These are phyloP conservation scores for Kalmanozyma brasiliensis DNA, from an alignment of 1,284 basidiomycete species.

Conservation along the genomic window DNA sequence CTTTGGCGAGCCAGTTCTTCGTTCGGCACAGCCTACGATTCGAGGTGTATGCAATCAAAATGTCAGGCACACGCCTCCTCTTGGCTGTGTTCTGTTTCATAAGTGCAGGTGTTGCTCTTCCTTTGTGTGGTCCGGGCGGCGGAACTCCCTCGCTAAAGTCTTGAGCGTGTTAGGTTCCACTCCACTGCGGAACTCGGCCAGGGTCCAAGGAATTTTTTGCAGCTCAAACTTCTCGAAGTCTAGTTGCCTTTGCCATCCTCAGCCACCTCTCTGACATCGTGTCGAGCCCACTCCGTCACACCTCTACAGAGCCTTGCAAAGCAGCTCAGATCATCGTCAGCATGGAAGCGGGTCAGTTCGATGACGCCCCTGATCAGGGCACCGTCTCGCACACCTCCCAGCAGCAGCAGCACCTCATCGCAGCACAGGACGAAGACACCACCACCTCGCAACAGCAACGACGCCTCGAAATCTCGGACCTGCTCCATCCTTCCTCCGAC, in stretches of 20 bases:
- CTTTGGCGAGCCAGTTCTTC: background rate
- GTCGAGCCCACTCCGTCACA: too few species aligned
- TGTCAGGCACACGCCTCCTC: conserved; percentile 10
- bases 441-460: conserved; percentile 23
- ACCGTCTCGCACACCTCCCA: background rate
- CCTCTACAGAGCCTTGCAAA: background rate
- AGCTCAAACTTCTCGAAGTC: conserved; percentile 9
- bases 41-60: conserved; percentile 1
- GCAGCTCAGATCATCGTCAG: background rate
- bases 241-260: background rate
- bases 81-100: too few species aligned
- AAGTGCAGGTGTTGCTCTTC: conserved; percentile 12
- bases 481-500: conserved; percentile 35
- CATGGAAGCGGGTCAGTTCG: conserved; percentile 46
- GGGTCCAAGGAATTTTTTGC: conserved; percentile 22
- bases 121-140: conserved; percentile 11
- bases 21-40: conserved; percentile 16
- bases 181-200: conserved; percentile 17
- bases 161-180: background rate
- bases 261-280: too few species aligned
- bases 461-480: conserved; percentile 38
- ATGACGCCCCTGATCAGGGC: conserved; percentile 34
- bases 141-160: conserved; percentile 2
- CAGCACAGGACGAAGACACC: conserved; percentile 31
- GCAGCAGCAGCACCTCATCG: conserved; percentile 14